phyloP scores from a whole-genome alignment of 2,329 filamentous ascomycete genomes.

The Alternaria triticina region DNA sequence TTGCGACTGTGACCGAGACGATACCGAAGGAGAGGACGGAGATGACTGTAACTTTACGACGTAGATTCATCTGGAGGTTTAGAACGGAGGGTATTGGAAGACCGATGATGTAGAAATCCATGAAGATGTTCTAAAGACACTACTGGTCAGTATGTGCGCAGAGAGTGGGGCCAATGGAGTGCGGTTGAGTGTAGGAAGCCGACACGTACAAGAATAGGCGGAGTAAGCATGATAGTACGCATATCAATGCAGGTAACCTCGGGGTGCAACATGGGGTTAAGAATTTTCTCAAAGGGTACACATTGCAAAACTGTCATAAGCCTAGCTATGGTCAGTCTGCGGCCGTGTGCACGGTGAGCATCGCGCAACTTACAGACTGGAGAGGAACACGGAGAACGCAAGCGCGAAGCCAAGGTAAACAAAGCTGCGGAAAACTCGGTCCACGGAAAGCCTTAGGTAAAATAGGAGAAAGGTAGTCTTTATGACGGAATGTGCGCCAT shows the following conservation, averaged over 20 bases:
- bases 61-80: background rate
- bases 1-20: conserved; percentile 5
- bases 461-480: conserved; percentile 6
- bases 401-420: background rate
- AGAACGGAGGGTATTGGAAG: conserved; percentile 4
- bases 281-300: conserved; percentile 3
- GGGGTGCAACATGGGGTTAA: background rate
- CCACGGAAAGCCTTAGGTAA: conserved; percentile 4
- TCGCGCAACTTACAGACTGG: background rate
- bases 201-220: background rate
- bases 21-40: conserved; percentile 4
- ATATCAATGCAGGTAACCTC: conserved; percentile 5
- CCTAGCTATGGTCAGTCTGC: background rate
- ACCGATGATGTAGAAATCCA: conserved; percentile 4
- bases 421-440: background rate
- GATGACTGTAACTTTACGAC: conserved; percentile 1
- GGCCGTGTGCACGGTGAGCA: background rate
- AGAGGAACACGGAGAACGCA: background rate
- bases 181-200: background rate
- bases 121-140: background rate
- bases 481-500: conserved; percentile 7
- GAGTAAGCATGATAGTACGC: background rate
- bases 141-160: background rate
- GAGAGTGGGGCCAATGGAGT: too few relatives aligned
- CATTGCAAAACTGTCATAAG: conserved; percentile 3